Base-by-base conservation (phyloP, 108 stramenopile genomes). In the Cyclotella cryptica region DNA sequence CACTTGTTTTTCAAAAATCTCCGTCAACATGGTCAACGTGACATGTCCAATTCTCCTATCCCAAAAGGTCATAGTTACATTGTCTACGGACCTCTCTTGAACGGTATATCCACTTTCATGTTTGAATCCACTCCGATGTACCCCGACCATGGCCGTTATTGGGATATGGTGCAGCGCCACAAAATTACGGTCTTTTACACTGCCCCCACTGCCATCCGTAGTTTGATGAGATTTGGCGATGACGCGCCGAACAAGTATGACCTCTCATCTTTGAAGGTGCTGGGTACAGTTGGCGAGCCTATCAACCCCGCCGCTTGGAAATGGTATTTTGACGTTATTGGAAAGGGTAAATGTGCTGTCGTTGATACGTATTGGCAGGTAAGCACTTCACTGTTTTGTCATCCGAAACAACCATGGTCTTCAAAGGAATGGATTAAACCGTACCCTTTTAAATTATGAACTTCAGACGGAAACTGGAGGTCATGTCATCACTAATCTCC, bases 291-390 rank as follows among this genome's bases (percentile, higher is more conserved):
- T 40, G 99, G 99, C 7, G 99, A 99, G 80, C 99, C 99, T 10
- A 99, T 99, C 91, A 99, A 99, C 71, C 98, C 98, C 7, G 98
- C 97, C 80, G 98, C 98, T 29, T 99, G 98, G 97, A 80, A 92
- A 45, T 99, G 98, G 98, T 99, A 98, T 79, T 96, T 92, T 82
- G 90, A 98, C 65, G 87, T 90, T 58, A 95, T 98, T 69, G 99
- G 97, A 24, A 86, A 93, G 40, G 71, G 75, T 57, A 67, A 87
- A 22, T 98, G 97, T 77, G 87, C 97, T 55, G 89, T 98, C 15
- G 97, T 97, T 10, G 98, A 99, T 84, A 99, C 98, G n/a, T 99
- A 97, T 84, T 99, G 98, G 98, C 92, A 94, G 78, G 78, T 79
- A 47, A 64, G 60, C 7, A 35, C 1, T 53, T 35, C 9, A 63